Base-by-base conservation (phyloP, 1,139 yeast genomes). In the Torulaspora globosa region DNA sequence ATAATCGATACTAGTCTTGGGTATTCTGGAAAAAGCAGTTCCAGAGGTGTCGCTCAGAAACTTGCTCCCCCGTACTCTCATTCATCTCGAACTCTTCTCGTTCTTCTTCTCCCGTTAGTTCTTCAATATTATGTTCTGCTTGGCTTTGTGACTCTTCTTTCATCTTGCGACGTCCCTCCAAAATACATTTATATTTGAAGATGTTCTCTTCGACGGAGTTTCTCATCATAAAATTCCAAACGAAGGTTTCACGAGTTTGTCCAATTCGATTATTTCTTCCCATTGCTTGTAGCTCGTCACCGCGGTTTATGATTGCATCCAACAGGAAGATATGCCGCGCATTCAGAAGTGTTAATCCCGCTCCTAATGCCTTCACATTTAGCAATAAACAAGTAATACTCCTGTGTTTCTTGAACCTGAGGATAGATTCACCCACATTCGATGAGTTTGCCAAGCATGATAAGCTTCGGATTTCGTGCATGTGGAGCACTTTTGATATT, bases 201-300 rank as follows among this genome's bases (percentile, higher is more conserved):
- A 92, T 85, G 43, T 85, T 82, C 62, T 90, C 96, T 65, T 92
- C 98, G n/a, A 92, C 94, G 0, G 96, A 81, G 38, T 84, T 82
- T 48, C 77, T 79, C 46, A 89, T 84, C 27, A 86, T 82, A 69
- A 90, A 88, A 77, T 85, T 82, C 96, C 97, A 90, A 2, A 92
- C 95, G 1, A 82, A 84, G 0, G 97, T 92, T 14, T 77, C 79
- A 34, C 73, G 71, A 2, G 74, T 77, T 63, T 92, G 98, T 0
- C 98, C 98, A 60, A 92, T 90, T 51, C 98, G 71, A 62, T 90
- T 96, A 37, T 92, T 82, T 54, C 98, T 76, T 36, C 95, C 86
- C 46, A 90, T 84, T 0, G 97, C 97, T 60, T 92, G 98, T 18
- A 85, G 65, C 58, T 92, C 97, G 42, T 89, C 72, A 1, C 95